These are phyloP conservation scores for Platismatia glauca DNA, from an alignment of 495 filamentous ascomycete genomes.

Conservation along the genomic window DNA sequence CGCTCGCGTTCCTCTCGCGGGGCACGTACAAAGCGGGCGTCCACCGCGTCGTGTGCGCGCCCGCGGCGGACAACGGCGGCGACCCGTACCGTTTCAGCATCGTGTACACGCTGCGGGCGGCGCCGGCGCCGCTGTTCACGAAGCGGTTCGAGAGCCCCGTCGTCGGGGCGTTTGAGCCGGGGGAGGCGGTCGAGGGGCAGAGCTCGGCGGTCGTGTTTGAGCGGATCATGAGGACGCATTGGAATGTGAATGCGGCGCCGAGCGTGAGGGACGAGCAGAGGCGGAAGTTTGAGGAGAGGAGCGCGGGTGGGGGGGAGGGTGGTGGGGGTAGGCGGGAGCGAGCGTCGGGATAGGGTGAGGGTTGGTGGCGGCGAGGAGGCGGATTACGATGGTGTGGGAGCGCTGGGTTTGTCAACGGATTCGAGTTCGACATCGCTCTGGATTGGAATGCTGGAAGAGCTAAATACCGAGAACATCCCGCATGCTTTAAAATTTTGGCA, in stretches of 20 bases:
- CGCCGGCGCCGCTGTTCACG: conserved; percentile 17
- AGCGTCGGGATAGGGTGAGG: neutral
- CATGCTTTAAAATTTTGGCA: neutral
- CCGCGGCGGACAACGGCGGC: neutral
- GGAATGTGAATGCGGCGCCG: conserved; percentile 19
- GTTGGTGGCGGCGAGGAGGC: neutral
- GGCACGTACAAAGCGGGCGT: conserved; percentile 15
- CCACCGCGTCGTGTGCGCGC: conserved; percentile 20
- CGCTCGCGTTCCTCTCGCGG: conserved; percentile 16
- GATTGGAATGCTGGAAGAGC: neutral
- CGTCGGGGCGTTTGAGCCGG: conserved; percentile 9
- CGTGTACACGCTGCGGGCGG: conserved; percentile 18
- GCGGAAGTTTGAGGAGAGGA: conserved; percentile 5
- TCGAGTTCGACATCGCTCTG: neutral
- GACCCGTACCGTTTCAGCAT: conserved; percentile 18
- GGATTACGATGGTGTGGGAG: neutral
- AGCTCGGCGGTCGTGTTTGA: conserved; percentile 16
- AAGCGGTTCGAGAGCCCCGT: conserved; percentile 15
- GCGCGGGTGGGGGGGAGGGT: neutral
- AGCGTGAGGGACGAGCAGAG: conserved; percentile 20
- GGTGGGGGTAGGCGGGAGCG: neutral
- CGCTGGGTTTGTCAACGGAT: neutral
- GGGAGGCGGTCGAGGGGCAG: conserved; percentile 10
- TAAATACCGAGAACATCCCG: neutral
- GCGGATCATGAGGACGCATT: conserved; percentile 15